Percentiles rank a stretch among this genome's conserved stretches.
These are phyloP conservation scores for Scleromitrula shiraiana DNA, from an alignment of 2,329 filamentous ascomycete genomes.

Conservation along the genomic window DNA sequence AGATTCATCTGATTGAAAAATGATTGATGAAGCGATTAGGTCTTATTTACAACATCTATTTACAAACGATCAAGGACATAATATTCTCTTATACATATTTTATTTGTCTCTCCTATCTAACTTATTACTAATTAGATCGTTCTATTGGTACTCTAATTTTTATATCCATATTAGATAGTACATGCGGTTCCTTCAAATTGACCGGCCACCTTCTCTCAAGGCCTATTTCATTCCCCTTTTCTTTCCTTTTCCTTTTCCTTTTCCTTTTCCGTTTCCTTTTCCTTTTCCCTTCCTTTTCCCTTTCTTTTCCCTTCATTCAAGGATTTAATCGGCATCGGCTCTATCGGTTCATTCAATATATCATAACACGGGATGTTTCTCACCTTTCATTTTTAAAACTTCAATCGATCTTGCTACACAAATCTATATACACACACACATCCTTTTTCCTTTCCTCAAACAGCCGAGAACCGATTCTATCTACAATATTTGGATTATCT, in stretches of 20 bases:
- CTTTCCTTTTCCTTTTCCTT: not conserved
- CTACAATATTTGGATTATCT: not conserved
- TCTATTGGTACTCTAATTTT: not conserved
- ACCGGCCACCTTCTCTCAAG: not conserved
- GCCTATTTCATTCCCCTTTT: not conserved
- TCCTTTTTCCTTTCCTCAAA: not conserved
- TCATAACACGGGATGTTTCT: slow-evolving; percentile 5
- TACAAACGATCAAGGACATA: no score
- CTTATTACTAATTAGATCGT: no score
- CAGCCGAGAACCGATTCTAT: not conserved
- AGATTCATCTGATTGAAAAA: no score
- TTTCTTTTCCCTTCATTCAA: not conserved
- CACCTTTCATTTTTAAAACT: not conserved
- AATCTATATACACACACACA: not conserved
- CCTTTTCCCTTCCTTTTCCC: not conserved
- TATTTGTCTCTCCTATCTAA: no score
- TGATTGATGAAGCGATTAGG: no score
- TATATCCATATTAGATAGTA: not conserved
- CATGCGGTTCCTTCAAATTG: not conserved
- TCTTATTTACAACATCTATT: no score
- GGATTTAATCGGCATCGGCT: not conserved
- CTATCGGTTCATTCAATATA: not conserved
- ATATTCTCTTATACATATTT: no score
- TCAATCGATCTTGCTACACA: slow-evolving; percentile 3
- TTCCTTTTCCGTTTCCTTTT: not conserved